Evolutionary conservation across 1,139 yeast species (phyloP).

Genomic region (Nakaseomyces uthaithaninus): DNA sequence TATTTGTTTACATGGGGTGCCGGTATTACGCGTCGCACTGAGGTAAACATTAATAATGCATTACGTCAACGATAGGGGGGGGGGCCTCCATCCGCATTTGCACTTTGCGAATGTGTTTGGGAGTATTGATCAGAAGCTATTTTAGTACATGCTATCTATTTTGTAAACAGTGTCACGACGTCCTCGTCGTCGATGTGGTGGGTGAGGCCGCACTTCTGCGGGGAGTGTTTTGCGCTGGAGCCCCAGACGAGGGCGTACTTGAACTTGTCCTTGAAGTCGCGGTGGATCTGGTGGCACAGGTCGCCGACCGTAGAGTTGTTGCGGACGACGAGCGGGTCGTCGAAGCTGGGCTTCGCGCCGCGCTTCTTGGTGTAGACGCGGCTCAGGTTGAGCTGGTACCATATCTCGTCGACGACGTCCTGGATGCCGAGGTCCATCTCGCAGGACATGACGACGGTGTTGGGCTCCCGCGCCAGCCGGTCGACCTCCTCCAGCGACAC

Average conservation of each 20-base stretch:
- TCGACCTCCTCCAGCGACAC: conserved; percentile 93
- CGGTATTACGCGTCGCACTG: conserved; percentile 3
- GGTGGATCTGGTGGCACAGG: conserved; percentile 86
- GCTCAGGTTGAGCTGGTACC: conserved; percentile 77
- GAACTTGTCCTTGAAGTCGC: conserved; percentile 86
- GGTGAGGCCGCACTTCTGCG: conserved; percentile 87
- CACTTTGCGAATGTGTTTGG: too few relatives aligned
- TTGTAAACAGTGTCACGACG: conserved; percentile 84
- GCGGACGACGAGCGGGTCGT: conserved; percentile 88
- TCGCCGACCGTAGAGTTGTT: conserved; percentile 69
- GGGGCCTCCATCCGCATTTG: not conserved
- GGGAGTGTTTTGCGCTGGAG: conserved; percentile 86
- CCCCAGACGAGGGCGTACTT: conserved; percentile 97
- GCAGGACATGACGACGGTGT: conserved; percentile 90
- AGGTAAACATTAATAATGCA: not conserved
- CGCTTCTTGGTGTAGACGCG: conserved; percentile 82
- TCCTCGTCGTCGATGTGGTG: conserved; percentile 89
- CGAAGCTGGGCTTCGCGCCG: conserved; percentile 71
- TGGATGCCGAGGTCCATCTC: conserved; percentile 77
- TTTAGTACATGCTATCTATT: conserved; percentile 26
- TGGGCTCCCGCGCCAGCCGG: conserved; percentile 81
- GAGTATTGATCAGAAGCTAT: too few relatives aligned
- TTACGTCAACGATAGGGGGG: not conserved
- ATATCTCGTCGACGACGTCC: conserved; percentile 83
- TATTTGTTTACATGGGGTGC: conserved; percentile 1